These are phyloP conservation scores for Scheffersomyces stambukii DNA, from an alignment of 1,139 yeast species.

Conservation along the genomic window DNA sequence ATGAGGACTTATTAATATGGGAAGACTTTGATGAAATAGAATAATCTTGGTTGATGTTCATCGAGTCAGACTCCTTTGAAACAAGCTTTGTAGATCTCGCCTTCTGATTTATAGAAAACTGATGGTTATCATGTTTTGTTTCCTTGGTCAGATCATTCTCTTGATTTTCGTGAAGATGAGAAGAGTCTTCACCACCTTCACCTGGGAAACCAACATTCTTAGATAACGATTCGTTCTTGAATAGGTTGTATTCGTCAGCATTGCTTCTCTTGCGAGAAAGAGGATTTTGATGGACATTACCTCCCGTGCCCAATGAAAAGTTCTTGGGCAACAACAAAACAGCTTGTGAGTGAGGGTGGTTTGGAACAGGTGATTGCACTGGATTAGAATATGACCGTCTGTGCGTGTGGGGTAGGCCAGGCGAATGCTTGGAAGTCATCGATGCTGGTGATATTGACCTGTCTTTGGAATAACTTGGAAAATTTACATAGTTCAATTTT, in stretches of 20 bases:
- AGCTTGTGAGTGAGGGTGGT: constrained; percentile 20
- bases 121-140: too few relatives aligned
- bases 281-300: neutral
- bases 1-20: neutral
- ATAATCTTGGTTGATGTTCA: neutral
- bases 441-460: constrained; percentile 28
- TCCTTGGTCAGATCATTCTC: neutral
- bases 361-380: constrained; percentile 22
- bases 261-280: neutral
- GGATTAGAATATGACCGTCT: constrained; percentile 36
- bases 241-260: neutral
- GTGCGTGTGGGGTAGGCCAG: constrained; percentile 21
- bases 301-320: constrained; percentile 25
- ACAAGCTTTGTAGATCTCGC: too few relatives aligned
- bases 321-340: constrained; percentile 44
- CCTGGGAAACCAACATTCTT: too few relatives aligned
- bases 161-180: neutral
- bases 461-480: constrained; percentile 17
- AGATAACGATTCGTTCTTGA: too few relatives aligned
- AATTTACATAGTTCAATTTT: constrained; percentile 7
- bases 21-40: too few relatives aligned
- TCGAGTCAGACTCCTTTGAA: too few relatives aligned
- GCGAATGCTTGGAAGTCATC: constrained; percentile 6
- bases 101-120: too few relatives aligned
- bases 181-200: neutral